Evolutionary conservation across 345 rosid species (phyloP), one percentile per base, ranked within the genome.

Genomic region (Eucalyptus rudis): DNA sequence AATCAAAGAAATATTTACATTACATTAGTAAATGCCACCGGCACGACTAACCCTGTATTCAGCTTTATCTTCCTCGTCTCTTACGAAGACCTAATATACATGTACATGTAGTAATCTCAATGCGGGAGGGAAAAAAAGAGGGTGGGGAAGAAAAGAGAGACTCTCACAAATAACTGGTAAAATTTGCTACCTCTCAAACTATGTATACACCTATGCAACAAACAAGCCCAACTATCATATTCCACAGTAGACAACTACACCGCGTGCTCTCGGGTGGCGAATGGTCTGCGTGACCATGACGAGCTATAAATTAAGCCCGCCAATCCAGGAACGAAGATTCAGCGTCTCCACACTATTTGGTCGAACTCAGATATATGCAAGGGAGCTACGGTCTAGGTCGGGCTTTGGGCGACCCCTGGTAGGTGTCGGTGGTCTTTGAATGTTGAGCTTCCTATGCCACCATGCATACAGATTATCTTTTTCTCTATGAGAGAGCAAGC

Each of bases 371-470:
- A 49, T 49, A 49, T 49, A 4, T 49, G 50, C 50, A 49, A 4
- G 50, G 50, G 50, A 49, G 50, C 50, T 49, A 49, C 14, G 14
- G 50, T 49, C 50, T 49, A 49, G 5, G 50, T 49, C 50, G 50
- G 49, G 50, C 47, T 45, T 11, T 45, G 47, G 47, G 47, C 97
- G 96, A 90, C 99, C 99, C 87, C 99, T 91, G 25, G 99, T 98
- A 50, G 99, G 99, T n/a, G 99, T 98, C 9, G 98, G 99, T 3
- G 99, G 99, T 91, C 99, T 96, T 95, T 98, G 99, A 88, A 96
- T 96, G 92, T 98, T 98, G 33, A 98, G 98, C 92, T 98, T 89
- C 99, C 99, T 44, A 97, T 95, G 88, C 99, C 98, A 89, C 99
- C 99, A 92, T 98, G 99, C 99, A 95, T 96, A 89, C 99, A 98